Evolutionary conservation across 352 stramenopile genomes (phyloP), one percentile per base, ranked within the genome.

Genomic region (Globisporangium nodosum): DNA sequence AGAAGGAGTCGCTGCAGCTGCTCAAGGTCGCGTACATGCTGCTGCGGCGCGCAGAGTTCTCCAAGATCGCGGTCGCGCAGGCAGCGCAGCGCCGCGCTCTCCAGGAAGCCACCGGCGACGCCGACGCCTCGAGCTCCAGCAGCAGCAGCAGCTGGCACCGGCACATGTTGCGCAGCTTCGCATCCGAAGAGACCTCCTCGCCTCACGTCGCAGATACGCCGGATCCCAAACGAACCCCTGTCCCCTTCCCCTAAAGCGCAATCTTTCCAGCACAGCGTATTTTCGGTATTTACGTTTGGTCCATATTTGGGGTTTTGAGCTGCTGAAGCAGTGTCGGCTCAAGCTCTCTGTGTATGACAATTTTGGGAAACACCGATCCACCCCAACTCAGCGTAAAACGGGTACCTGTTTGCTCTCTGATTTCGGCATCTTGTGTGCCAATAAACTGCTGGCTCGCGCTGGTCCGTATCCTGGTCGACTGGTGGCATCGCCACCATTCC

Each of bases 1-100:
- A 68, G 62, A 66, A 61, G 47, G 65, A 71, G 33, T 24, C 65
- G 12, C 24, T 65, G 12, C 50, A 54, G 58, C 57, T 71, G 15
- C 21, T 71, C 20, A 35, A 55, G 5, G 51, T 67, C 4, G 61
- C 60, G 42, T 70, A 70, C 60, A 60, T 67, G 31, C 39, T 70
- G 47, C 48, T 70, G n/a, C 18, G 45, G 11, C 65, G 65, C 27
- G 7, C 21, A 7, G 48, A 51, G 16, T 71, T 69, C 40, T 46
- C 33, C 55, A 68, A 56, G 30, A 49, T 71, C 15, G 31, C 39
- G 13, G 33, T 31, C 3, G 52, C 35, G 16, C 58, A 64, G 8
- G 43, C 21, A 2, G 33, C 33, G 13, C 33, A 43, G 12, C 54
- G 54, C 33, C 27, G 40, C 11, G 39, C 16, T 9, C 21, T 20